These are phyloP conservation scores for Solanum arcanum DNA, from an alignment of 257 asterid genomes.

Conservation along the genomic window DNA sequence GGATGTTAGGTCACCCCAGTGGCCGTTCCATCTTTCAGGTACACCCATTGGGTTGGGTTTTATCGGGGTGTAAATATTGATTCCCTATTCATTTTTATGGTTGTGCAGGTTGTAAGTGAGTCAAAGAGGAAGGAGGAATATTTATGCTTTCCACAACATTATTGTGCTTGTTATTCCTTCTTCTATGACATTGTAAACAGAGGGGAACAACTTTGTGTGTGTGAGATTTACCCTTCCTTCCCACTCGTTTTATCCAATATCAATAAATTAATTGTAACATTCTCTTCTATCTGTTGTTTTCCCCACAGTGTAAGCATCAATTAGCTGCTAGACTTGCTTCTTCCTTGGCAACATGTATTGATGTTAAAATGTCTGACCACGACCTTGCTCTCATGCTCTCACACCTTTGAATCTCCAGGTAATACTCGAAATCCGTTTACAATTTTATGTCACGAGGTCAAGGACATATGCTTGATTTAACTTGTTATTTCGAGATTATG, in stretches of 20 bases:
- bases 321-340: constrained; percentile 87
- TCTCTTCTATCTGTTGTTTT: neutral
- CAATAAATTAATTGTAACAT: neutral
- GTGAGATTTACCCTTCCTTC: constrained; percentile 27
- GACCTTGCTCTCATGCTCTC: constrained; percentile 64
- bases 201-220: constrained; percentile 89
- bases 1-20: constrained; percentile 60
- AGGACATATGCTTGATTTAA: neutral
- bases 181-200: constrained; percentile 82
- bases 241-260: neutral
- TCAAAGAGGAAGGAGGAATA: constrained; percentile 79
- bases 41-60: neutral
- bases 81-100: neutral
- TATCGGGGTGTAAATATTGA: neutral
- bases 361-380: constrained; percentile 60
- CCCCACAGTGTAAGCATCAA: constrained; percentile 80
- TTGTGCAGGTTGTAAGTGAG: constrained; percentile 65
- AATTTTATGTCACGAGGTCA: neutral
- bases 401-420: constrained; percentile 25
- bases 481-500: neutral
- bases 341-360: constrained; percentile 47
- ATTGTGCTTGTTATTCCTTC: constrained; percentile 83
- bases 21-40: constrained; percentile 81
- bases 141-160: constrained; percentile 70
- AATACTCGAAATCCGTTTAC: neutral